Evolutionary conservation across 352 stramenopile genomes (phyloP), one percentile per base, ranked within the genome.

Genomic region (Phytopythium montanum): DNA sequence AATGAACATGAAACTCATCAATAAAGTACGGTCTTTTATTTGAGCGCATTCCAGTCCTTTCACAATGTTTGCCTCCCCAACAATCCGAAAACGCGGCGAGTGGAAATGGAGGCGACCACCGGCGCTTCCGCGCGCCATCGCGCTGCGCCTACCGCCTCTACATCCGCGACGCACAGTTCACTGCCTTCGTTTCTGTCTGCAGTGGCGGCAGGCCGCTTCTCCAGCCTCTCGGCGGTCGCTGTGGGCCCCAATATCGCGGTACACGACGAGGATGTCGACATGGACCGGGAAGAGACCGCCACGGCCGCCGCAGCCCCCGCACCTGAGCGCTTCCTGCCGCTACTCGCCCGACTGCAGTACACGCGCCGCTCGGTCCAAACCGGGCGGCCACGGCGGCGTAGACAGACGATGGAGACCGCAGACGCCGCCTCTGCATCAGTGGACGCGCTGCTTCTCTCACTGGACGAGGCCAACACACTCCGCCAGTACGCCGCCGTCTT

Each of bases 311-410:
- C 26, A 18, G 50, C 28, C 14, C 21, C 31, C 29, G 29, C 76
- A 0, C 21, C 8, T 23, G 21, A 50, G 42, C 42, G 42, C 8
- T 79, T 87, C 54, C 41, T 87, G 33, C 76, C 79, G 34, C 62
- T 87, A 38, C 56, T 89, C 6, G 71, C 71, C 26, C 76, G 76
- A 3, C 70, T 88, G 14, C 65, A 85, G 57, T 53, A 70, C 51
- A 57, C 60, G 25, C 66, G 64, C 31, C 59, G 65, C 21, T 45
- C 38, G n/a, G 28, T 31, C 16, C 6, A n/a, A 18, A 16, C 28
- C 9, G 58, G 14, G 26, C 34, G 0, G 23, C 38, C 19, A 34
- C 38, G 1, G 53, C 54, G 1, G 14, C 39, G 5, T 48, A 68
- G 39, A 23, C 23, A 46, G 33, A 1, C 5, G 3, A 23, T 8